Evolutionary conservation across 305 asterid genomes (phyloP), one percentile per base, ranked within the genome.

Genomic region (Andrographis paniculata): DNA sequence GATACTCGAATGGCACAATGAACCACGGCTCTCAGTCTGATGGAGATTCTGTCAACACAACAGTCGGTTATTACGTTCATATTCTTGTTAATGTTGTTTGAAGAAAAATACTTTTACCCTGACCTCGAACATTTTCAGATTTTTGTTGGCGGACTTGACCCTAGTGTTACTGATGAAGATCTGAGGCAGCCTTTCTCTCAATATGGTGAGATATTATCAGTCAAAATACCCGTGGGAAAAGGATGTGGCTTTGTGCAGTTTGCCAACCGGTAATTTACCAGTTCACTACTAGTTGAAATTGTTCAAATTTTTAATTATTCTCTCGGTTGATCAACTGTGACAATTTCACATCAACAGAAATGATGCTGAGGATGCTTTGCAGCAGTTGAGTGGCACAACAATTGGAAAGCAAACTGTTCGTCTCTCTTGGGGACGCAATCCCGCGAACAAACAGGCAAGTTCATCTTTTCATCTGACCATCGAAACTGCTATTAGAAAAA

Each of bases 171-270:
- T 39, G 98, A 85, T 39, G 98, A 89, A 58, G 94, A 89, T 69
- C 88, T 89, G 45, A 85, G 76, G 75, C 98, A 80, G 48, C 91
- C 91, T 30, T 89, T 89, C 65, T 67, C 74, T 17, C 87, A 85
- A 56, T 76, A 66, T 28, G 98, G 98, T 45, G 94, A 89, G 57
- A 79, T 85, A 40, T 67, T 80, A 50, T 89, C 95, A 6, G 91
- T 89, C 50, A 89, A 89, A 65, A 85, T 89, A 48, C 98, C 98
- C 17, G 76, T 80, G 45, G 88, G 98, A 52, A 85, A 78, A 75
- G 95, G 98, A 53, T 89, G 98, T 50, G 98, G 98, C 17, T 89
- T 89, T 65, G 95, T 89, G 54, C 95, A 89, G 60, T 89, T 82
- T 52, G 91, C 94, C 21, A 74, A 78, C 75, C 63, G 94, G 98